phyloP scores from a whole-genome alignment of 2,329 filamentous ascomycete species.

The Venturia aucupariae region DNA sequence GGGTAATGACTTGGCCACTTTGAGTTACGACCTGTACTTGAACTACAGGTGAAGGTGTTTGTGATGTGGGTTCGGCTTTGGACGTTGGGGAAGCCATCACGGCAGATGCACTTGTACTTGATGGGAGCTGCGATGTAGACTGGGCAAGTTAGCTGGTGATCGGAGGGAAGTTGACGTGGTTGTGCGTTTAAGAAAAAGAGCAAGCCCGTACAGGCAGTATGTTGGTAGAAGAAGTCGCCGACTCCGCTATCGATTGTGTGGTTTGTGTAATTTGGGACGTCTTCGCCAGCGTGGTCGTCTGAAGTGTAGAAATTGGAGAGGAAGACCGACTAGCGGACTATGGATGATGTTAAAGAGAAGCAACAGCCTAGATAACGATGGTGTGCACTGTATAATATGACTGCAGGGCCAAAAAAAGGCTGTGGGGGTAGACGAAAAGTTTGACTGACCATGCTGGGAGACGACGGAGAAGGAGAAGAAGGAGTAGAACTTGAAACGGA shows the following conservation, averaged over 20 bases:
- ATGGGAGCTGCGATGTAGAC: not conserved
- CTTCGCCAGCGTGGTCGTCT: not conserved
- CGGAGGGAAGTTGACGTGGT: not conserved
- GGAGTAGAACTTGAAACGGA: constrained; percentile 14
- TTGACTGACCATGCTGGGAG: constrained; percentile 5
- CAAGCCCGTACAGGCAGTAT: not conserved
- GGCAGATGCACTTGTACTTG: not conserved
- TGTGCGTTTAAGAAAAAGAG: not conserved
- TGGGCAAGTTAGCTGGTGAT: not conserved
- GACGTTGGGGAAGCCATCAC: constrained; percentile 8
- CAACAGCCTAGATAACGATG: not conserved
- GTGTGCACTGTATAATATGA: not conserved
- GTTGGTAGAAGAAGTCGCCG: not conserved
- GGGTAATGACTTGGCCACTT: constrained; percentile 34
- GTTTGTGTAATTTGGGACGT: not conserved
- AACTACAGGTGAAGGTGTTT: constrained; percentile 24
- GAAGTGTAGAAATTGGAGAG: not conserved
- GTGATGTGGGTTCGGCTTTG: constrained; percentile 15
- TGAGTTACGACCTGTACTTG: constrained; percentile 33
- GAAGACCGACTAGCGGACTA: constrained; percentile 6
- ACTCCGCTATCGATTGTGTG: not conserved
- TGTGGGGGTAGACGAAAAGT: not conserved
- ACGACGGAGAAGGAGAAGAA: not conserved
- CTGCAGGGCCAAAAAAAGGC: not conserved
- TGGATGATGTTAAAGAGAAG: constrained; percentile 1